Base-by-base conservation (phyloP, 129 eudicot species). In the Dittrichia graveolens region DNA sequence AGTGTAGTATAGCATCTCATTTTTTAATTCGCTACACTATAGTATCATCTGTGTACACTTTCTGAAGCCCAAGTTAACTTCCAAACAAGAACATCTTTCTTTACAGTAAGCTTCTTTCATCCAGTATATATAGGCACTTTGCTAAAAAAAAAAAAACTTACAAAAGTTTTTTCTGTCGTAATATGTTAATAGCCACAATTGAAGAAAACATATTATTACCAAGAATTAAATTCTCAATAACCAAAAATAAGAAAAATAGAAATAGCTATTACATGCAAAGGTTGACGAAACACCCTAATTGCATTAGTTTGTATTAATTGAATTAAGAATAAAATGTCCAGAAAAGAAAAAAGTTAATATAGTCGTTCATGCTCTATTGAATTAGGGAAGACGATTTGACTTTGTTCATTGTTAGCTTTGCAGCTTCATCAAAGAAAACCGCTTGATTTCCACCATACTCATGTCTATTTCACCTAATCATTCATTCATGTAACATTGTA, bases 31-130 rank as follows among this genome's bases (percentile, higher is more conserved):
- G 14, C 69, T 39, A n/a, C 7, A 14, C 13, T 14, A 5, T 14
- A 73, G 46, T 5, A 72, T 70, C 3, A 42, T 19, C 12, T 45
- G 46, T 14, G 49, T 38, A 62, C 49, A 9, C 40, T 50, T 69
- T 59, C 39, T 57, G 44, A 73, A 60, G 34, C 78, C 11, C 43
- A 64, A 40, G 16, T 74, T 61, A 41, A 42, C 13, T 62, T 40
- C 37, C 52, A 50, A 19, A 19, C 61, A 73, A 35, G 16, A 48
- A 61, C 61, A 47, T 16, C 12, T 71, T 44, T 53, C 43, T 43
- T 57, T 47, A 40, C 40, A 19, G 18, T 55, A 24, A 65, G 45
- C 71, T 24, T 24, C 31, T 24, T 24, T 24, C 31, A 24, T 24
- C 31, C 31, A 24, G 31, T 24, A 24, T 11, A 45, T 19, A 19